Evolutionary conservation across 2,329 filamentous ascomycete species (phyloP), one percentile per base, ranked within the genome.

Genomic region (Beauveria varroae): DNA sequence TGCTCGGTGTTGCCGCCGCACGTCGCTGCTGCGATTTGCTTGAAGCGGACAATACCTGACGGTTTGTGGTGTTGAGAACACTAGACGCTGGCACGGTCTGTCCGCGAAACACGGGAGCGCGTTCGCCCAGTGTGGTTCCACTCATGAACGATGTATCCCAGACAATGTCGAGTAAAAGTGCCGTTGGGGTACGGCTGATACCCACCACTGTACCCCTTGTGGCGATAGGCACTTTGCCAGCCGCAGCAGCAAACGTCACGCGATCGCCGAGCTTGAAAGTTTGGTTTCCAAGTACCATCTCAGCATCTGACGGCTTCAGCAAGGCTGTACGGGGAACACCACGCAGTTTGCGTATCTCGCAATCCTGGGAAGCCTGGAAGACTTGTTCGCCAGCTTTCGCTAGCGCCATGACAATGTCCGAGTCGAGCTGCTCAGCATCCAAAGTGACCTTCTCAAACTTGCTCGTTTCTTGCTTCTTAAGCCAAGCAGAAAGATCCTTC

Each of bases 81-180:
- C 90, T 89, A n/a, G 89, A 89, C 7, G 88, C 85, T 2, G 91
- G 86, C 4, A 99, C 92, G 0, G 95, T 97, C 72, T 95, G 93
- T 57, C 95, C 95, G 41, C 93, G 86, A 85, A 99, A 99, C 43
- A 91, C 87, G 28, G 92, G 91, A 71, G 93, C 96, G 63, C 95
- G 88, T 61, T 93, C 92, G 63, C 91, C 90, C 18, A 99, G 82
- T 0, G 90, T 95, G 1, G 93, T 97, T 64, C 95, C 95, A 70
- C 92, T 96, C 93, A 99, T 98, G 75, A 99, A 99, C 0, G 91
- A 89, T 14, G 86, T 85, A 72, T 99, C 96, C 75, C 96, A 99
- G 8, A 99, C 87, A 62, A 98, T 85, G 72, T 99, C 95, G 43
- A 99, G 81, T 62, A 97, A 81, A 52, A 90, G 84, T 28, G 88